Conservation (phyloP, 2,329 filamentous ascomycete genomes). For the Xylaria sp. region DNA sequence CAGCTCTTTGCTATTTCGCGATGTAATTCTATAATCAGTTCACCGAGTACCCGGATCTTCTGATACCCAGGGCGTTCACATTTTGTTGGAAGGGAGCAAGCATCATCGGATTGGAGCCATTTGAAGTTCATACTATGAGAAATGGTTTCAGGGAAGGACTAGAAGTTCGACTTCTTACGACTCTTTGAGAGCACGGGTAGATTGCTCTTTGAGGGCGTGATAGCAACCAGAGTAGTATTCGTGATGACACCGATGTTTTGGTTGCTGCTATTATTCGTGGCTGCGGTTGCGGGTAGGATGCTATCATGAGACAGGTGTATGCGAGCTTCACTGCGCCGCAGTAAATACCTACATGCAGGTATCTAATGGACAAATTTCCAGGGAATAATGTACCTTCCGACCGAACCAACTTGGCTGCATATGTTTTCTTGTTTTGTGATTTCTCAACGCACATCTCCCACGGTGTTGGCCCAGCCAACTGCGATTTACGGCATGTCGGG, state of each 20-base stretch:
- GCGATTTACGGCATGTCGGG: slow-evolving; percentile 19
- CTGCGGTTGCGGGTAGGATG: slow-evolving; percentile 5
- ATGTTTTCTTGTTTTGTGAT: neutral
- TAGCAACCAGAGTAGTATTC: slow-evolving; percentile 14
- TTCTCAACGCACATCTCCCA: neutral
- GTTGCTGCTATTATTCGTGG: slow-evolving; percentile 18
- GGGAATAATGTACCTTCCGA: slow-evolving; percentile 8
- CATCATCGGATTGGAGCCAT: slow-evolving; percentile 19
- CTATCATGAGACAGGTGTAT: slow-evolving; percentile 6
- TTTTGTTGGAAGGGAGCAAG: slow-evolving; percentile 20
- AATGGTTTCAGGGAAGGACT: slow-evolving; percentile 9
- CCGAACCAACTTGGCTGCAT: neutral
- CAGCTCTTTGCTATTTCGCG: slow-evolving; percentile 24
- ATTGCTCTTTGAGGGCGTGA: slow-evolving; percentile 6
- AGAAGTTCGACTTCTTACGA: slow-evolving; percentile 1
- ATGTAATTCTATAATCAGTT: slow-evolving; percentile 22
- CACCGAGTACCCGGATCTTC: slow-evolving; percentile 26
- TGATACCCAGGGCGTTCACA: slow-evolving; percentile 40
- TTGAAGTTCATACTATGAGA: neutral
- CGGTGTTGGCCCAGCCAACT: neutral
- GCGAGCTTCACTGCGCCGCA: slow-evolving; percentile 8
- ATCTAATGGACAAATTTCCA: slow-evolving; percentile 15
- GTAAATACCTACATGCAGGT: neutral
- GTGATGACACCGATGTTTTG: slow-evolving; percentile 1
- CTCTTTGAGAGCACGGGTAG: slow-evolving; percentile 3